Conservation (phyloP, 2,329 filamentous ascomycete species). For the Colletotrichum tamarilloi region DNA sequence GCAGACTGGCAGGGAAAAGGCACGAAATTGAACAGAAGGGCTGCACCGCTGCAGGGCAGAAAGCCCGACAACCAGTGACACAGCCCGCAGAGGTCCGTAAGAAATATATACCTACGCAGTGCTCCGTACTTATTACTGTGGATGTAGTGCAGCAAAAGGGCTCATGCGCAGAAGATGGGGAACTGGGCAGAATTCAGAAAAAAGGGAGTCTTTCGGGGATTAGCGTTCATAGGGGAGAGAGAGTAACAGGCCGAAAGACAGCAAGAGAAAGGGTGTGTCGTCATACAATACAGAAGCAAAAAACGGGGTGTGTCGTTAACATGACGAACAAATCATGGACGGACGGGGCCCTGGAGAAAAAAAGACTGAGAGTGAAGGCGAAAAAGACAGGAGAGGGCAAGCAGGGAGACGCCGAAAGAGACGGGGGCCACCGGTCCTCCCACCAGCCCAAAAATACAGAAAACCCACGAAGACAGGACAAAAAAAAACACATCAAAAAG, state of each 20-base stretch:
- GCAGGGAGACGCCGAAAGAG: constrained; percentile 21
- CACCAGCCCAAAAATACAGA: not conserved
- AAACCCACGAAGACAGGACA: not conserved
- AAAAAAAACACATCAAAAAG: not conserved
- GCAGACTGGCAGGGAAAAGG: constrained; percentile 8
- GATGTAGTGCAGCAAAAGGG: not conserved
- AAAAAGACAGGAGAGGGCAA: not conserved
- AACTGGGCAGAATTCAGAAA: constrained; percentile 24
- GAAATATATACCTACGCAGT: no score
- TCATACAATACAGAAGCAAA: not conserved
- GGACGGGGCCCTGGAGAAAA: not conserved
- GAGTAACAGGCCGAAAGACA: not conserved
- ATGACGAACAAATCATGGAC: constrained; percentile 5
- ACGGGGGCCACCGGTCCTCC: not conserved
- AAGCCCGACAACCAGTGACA: not conserved
- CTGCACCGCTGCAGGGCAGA: constrained; percentile 4
- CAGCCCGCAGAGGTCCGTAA: not conserved
- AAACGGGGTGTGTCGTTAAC: constrained; percentile 6
- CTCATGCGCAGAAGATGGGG: constrained; percentile 10
- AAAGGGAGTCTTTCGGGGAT: constrained; percentile 7
- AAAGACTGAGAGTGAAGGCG: not conserved
- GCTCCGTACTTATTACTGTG: no score
- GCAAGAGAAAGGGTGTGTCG: constrained; percentile 7
- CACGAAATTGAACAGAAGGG: constrained; percentile 7
- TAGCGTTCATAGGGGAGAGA: not conserved